Conservation (phyloP, 352 stramenopile species). For the Blastocystis sp. region DNA sequence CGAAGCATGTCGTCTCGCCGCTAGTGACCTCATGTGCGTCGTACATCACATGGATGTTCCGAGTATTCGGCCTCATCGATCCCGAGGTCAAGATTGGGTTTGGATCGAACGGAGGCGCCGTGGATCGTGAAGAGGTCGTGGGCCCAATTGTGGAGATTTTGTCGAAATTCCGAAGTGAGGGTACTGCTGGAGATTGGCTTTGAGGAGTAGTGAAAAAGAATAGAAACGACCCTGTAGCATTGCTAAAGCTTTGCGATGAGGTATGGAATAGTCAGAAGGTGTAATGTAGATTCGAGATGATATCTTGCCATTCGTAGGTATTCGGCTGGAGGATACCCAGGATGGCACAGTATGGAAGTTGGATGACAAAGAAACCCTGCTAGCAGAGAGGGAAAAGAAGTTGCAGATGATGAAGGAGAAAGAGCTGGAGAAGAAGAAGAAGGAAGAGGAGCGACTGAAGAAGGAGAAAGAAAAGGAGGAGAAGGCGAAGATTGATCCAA, state of each 20-base stretch:
- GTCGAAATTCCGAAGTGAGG: constrained; percentile 74
- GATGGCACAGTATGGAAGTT: constrained; percentile 78
- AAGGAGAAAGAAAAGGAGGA: constrained; percentile 71
- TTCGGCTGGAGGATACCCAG: constrained; percentile 76
- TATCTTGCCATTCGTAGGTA: constrained; percentile 74
- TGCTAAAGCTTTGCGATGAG: constrained; percentile 76
- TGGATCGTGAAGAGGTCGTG: constrained; percentile 74
- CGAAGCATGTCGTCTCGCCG: constrained; percentile 68
- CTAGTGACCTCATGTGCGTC: constrained; percentile 73
- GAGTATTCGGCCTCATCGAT: constrained; percentile 74
- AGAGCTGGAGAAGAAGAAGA: constrained; percentile 68
- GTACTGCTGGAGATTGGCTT: constrained; percentile 30
- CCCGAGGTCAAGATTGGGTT: constrained; percentile 75
- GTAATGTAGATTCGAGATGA: constrained; percentile 71
- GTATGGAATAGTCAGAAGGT: background rate
- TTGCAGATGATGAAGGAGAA: constrained; percentile 72
- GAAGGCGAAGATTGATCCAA: constrained; percentile 79
- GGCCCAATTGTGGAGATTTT: constrained; percentile 80
- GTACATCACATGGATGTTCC: constrained; percentile 80
- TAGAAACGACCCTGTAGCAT: background rate
- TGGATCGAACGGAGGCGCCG: constrained; percentile 53
- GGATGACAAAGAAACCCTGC: constrained; percentile 75
- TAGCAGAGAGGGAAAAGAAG: constrained; percentile 69
- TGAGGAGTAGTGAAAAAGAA: constrained; percentile 27
- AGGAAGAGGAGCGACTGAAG: constrained; percentile 62